Conservation (phyloP, 495 filamentous ascomycete genomes). For the Lophium mytilinum region DNA sequence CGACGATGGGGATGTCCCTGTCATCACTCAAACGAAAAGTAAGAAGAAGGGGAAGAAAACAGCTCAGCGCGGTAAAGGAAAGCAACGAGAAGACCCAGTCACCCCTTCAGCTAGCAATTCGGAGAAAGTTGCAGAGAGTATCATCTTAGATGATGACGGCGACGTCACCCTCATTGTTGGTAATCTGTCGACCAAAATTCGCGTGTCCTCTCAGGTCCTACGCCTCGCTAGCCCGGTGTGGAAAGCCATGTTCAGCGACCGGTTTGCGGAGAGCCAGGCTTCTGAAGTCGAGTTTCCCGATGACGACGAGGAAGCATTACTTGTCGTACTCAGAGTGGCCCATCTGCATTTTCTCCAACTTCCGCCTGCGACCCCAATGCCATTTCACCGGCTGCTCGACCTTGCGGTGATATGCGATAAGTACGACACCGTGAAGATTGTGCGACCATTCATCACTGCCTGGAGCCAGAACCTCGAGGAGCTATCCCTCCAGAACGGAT, state of each 20-base stretch:
- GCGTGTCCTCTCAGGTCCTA: background rate
- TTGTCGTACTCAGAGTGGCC: background rate
- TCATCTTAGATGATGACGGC: background rate
- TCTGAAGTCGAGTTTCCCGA: background rate
- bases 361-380: background rate
- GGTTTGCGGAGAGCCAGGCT: background rate
- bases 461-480: background rate
- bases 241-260: background rate
- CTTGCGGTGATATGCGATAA: background rate
- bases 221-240: slow-evolving; percentile 1
- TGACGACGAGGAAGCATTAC: background rate
- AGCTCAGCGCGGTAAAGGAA: too few species aligned
- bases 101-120: too few species aligned
- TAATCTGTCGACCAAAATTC: background rate
- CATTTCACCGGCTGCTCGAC: background rate
- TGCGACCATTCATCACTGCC: background rate
- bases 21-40: too few species aligned
- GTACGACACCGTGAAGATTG: background rate
- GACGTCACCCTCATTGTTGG: background rate
- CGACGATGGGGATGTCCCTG: too few species aligned
- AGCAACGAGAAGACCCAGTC: too few species aligned
- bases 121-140: background rate
- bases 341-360: background rate
- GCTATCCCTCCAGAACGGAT: background rate
- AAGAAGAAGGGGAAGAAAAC: too few species aligned